phyloP scores from a whole-genome alignment of 495 filamentous ascomycete genomes.

The Terfezia claveryi region DNA sequence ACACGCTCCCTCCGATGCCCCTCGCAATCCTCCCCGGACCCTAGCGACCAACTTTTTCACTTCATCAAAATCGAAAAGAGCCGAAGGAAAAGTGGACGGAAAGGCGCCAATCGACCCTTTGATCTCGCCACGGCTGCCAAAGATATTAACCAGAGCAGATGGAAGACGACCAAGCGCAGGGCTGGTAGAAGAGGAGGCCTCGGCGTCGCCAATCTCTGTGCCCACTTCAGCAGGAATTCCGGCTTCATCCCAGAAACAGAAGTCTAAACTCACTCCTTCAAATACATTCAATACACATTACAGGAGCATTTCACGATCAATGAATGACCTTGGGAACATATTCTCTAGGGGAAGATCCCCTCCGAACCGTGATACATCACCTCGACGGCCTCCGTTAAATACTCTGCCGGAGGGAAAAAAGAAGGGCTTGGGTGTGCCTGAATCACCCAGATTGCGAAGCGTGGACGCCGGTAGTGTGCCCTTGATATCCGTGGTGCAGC shows the following conservation, averaged over 20 bases:
- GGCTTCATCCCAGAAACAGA: slow-evolving; percentile 12
- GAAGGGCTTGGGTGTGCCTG: slow-evolving; percentile 5
- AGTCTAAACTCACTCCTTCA: slow-evolving; percentile 14
- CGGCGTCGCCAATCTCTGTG: neutral
- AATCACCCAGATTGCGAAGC: slow-evolving; percentile 12
- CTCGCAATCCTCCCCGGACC: neutral
- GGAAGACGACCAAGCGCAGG: neutral
- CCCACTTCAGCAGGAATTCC: neutral
- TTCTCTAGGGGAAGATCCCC: slow-evolving; percentile 19
- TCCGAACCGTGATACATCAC: slow-evolving; percentile 14
- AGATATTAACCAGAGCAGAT: neutral
- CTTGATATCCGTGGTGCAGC: slow-evolving; percentile 18
- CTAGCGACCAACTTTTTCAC: neutral
- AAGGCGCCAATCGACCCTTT: neutral
- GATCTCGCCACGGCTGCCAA: neutral
- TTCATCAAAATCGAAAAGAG: neutral
- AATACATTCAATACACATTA: slow-evolving; percentile 19
- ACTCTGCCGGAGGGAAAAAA: slow-evolving; percentile 13
- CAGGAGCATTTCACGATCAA: slow-evolving; percentile 18
- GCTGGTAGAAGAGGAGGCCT: neutral
- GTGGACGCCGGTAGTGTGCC: slow-evolving; percentile 16
- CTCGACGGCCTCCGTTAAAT: slow-evolving; percentile 11
- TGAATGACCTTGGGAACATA: slow-evolving; percentile 20
- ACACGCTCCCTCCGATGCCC: neutral
- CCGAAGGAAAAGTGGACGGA: neutral